A percentile compares a stretch with the other conserved stretches of the same genome.
Conservation (phyloP, 345 rosid species). For the Schrenkiella parvula region DNA sequence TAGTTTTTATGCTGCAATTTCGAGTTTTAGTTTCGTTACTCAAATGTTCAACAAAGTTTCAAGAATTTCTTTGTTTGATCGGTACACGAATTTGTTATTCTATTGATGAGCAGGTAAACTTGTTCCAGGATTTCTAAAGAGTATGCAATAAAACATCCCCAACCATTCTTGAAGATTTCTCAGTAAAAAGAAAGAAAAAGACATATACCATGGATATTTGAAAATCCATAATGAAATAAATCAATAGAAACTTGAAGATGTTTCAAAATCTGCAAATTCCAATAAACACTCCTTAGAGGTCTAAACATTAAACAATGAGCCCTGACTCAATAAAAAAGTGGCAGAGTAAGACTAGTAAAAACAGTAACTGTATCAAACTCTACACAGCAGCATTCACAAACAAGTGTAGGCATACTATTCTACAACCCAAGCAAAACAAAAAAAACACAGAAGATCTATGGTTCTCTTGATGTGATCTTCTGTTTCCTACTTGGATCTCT, state of each 20-base stretch:
- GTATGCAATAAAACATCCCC: not conserved
- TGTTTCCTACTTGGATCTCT: slow-evolving; percentile 31
- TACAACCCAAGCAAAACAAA: not conserved
- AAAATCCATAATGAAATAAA: not conserved
- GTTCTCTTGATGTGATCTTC: slow-evolving; percentile 21
- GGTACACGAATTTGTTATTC: not conserved
- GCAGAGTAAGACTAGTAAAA: not conserved
- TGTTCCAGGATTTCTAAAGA: not conserved
- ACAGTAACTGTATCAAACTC: slow-evolving; percentile 2
- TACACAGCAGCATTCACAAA: slow-evolving; percentile 15
- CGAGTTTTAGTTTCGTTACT: no score
- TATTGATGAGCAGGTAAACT: not conserved
- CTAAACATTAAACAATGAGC: not conserved
- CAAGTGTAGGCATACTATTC: not conserved
- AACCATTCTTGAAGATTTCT: not conserved
- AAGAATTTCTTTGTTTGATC: not conserved
- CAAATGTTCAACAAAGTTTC: not conserved
- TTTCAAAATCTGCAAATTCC: not conserved
- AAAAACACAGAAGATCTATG: slow-evolving; percentile 12
- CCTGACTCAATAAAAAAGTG: not conserved
- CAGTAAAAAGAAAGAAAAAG: not conserved
- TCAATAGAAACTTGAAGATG: not conserved
- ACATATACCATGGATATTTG: not conserved
- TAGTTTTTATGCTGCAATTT: no score
- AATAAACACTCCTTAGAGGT: slow-evolving; percentile 16